phyloP scores from a whole-genome alignment of 768 basidiomycete genomes.

The Clitopilus passeckerianus region DNA sequence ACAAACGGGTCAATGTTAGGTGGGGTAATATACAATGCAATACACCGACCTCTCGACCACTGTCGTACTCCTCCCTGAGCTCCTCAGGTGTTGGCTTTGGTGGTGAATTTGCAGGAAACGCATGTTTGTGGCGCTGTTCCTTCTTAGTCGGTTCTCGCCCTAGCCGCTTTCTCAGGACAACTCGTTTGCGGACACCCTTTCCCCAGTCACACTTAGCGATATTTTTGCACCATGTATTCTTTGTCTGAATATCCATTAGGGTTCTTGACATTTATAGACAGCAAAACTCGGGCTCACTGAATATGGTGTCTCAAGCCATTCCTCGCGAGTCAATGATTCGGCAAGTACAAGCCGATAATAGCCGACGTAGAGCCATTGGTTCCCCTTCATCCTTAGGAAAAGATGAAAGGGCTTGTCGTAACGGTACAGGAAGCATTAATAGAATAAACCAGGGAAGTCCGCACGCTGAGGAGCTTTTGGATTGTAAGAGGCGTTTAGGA shows the following conservation, averaged over 20 bases:
- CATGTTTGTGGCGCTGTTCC: background rate
- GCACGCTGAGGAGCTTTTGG: conserved; percentile 22
- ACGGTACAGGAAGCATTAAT: conserved; percentile 14
- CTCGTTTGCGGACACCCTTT: background rate
- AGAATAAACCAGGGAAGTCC: conserved; percentile 24
- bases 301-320: conserved; percentile 14
- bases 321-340: conserved; percentile 31
- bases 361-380: conserved; percentile 28
- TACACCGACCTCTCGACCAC: background rate
- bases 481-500: conserved; percentile 16
- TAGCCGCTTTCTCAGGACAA: background rate
- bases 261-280: no score
- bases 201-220: background rate
- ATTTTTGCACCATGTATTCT: background rate
- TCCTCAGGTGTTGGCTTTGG: background rate
- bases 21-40: background rate
- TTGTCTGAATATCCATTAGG: background rate
- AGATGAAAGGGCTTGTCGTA: conserved; percentile 18
- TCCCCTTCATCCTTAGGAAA: conserved; percentile 25
- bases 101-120: background rate
- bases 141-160: background rate
- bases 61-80: background rate
- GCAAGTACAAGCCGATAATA: conserved; percentile 25
- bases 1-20: background rate
- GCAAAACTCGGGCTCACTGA: conserved; percentile 13